A percentile compares a stretch with the other conserved stretches of the same genome.
Conservation (phyloP, 768 basidiomycete species). For the Hericium rajendrae region DNA sequence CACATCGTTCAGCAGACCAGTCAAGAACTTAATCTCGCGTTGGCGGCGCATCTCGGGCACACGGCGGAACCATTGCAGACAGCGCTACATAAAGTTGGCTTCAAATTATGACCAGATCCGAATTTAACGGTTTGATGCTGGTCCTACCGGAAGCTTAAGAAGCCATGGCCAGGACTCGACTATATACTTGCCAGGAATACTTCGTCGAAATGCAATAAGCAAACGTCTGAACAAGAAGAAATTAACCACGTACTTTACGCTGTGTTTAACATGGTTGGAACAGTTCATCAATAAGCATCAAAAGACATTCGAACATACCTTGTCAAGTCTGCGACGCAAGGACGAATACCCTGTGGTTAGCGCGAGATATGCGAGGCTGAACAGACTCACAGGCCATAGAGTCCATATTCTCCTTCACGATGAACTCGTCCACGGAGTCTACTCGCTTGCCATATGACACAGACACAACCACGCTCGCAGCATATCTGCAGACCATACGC, state of each 20-base stretch:
- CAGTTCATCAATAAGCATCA: too few relatives aligned
- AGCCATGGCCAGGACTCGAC: constrained; percentile 41
- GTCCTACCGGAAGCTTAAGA: constrained; percentile 31
- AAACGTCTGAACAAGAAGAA: too few relatives aligned
- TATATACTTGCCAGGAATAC: constrained; percentile 39
- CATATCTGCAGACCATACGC: constrained; percentile 22
- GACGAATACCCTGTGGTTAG: background rate
- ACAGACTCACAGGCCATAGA: constrained; percentile 29
- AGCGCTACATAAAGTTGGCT: constrained; percentile 12
- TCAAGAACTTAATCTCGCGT: constrained; percentile 31
- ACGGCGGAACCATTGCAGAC: constrained; percentile 35
- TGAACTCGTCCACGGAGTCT: constrained; percentile 35
- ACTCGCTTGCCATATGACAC: constrained; percentile 36
- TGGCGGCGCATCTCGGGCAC: constrained; percentile 29
- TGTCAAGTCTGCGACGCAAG: background rate
- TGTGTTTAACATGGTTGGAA: too few relatives aligned
- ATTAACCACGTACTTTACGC: too few relatives aligned
- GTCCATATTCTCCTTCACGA: constrained; percentile 36
- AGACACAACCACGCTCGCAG: constrained; percentile 36
- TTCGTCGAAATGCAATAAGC: constrained; percentile 8
- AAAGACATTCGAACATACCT: constrained; percentile 26
- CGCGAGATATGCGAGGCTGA: background rate
- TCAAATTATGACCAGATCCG: constrained; percentile 22
- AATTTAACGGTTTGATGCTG: constrained; percentile 28
- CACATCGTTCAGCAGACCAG: constrained; percentile 32